Evolutionary conservation across 768 basidiomycete species (phyloP), one percentile per base, ranked within the genome.

Genomic region (Collybiopsis luxurians): DNA sequence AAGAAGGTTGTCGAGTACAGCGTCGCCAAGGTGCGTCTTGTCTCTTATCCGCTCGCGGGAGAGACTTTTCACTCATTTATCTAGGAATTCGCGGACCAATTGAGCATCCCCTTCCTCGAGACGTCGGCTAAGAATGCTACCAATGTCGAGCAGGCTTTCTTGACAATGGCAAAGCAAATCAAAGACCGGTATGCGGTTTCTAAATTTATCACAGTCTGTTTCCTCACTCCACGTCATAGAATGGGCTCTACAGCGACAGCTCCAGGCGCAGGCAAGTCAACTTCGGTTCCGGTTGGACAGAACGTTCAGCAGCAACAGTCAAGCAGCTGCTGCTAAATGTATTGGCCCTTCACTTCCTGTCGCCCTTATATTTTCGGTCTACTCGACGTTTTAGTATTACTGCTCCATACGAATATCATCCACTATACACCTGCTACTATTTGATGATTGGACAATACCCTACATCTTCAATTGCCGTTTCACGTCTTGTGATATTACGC

Each of bases 41-140:
- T 36, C 31, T 13, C 24, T 4, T 12, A 53, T 30, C 15, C 3
- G 43, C 10, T 40, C 6, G 48, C 42, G 27, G 42, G 11, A 21
- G 34, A 19, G 34, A 28, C 42, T 9, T 43, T 44, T 61, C 26
- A 68, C 11, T 28, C 23, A 36, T 59, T 53, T 30, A 24, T 50
- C 0, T 60, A 96, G 85, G 93, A 96, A 81, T 91, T 98, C 66
- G 93, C 97, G 26, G 94, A 98, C 69, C 95, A 98, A 70, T 80
- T 98, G 63, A 81, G 80, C 59, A 89, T 99, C 64, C 89, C 93
- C 46, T 98, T 97, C 87, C 77, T 99, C 69, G 97, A 99, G 79
- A 99, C 97, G 12, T 94, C 91, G n/a, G 97, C 97, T 34, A 98
- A 98, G 90, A 94, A 91, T 66, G 93, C 95, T 53, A 95, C 95